Base-by-base conservation (phyloP, 2,329 filamentous ascomycete genomes). In the Aspergillus fijiensis region DNA sequence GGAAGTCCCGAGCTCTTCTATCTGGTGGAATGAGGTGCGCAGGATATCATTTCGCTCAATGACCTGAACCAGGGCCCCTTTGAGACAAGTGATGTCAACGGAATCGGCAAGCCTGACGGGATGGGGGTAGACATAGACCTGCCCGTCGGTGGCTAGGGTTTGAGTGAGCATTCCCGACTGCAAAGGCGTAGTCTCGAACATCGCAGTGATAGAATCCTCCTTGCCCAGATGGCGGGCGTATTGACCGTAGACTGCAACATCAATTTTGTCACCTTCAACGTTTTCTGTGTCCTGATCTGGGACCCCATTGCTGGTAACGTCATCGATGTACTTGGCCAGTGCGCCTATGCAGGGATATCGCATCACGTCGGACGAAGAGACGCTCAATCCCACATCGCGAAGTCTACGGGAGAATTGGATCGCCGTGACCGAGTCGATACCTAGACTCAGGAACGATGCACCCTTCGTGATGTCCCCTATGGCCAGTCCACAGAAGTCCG, bases 81-180 rank as follows among this genome's bases (percentile, higher is more conserved):
- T 76, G 0, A 96, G 70, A 11, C 67, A 76, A 0, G 72, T 57
- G 1, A 79, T 47, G n/a, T 85, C 80, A 3, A 85, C 70, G 0
- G 72, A 61, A 0, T 73, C 58, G 0, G 71, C 58, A 0, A 96
- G 74, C 0, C 75, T 63, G 49, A 93, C 84, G 0, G 76, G 74
- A 68, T 96, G 96, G 0, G 82, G 79, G 62, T 92, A 91, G 70
- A 93, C 94, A 70, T 96, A 96, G 0, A 89, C 76, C 45, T 64
- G 58, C 11, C 69, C 65, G 0, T 77, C 69, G n/a, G 79, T 84
- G 9, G 84, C 82, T 35, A 89, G 72, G 3, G 87, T 87, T 52
- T 87, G 84, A 0, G 89, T 88, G 48, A 96, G 85, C 80, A 96
- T 92, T 0, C 92, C 92, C 67, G 92, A 86, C 69, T 96, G 92